A percentile compares a stretch with the other conserved stretches of the same genome.
Conservation (phyloP, 371 early-diverging fungal genomes). For the Actinomortierella wolfii region DNA sequence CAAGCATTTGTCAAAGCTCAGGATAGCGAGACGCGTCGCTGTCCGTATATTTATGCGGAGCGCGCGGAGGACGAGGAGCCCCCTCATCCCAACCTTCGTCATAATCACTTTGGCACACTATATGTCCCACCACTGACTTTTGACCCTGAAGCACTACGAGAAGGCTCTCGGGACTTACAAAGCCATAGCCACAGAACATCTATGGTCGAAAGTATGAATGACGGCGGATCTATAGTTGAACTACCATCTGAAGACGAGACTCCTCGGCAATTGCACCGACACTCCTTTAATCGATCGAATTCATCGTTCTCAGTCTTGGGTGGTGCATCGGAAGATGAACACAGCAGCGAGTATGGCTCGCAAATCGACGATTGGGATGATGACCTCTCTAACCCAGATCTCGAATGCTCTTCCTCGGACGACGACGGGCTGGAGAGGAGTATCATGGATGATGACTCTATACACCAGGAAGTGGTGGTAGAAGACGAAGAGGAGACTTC, state of each 20-base stretch:
- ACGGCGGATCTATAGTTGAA: conserved; percentile 25
- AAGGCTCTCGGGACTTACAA: no score
- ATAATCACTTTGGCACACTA: conserved; percentile 60
- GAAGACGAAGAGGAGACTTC: conserved; percentile 18
- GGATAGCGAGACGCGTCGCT: conserved; percentile 68
- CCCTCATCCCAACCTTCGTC: conserved; percentile 44
- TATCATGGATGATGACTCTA: conserved; percentile 6
- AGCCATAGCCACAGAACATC: no score
- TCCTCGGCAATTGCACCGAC: no score
- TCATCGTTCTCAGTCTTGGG: no score
- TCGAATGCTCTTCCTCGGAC: conserved; percentile 3
- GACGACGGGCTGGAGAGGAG: conserved; percentile 4
- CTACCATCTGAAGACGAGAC: conserved; percentile 12
- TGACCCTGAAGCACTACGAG: conserved; percentile 24
- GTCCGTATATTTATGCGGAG: conserved; percentile 59
- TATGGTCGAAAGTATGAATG: background rate
- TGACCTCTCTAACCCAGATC: no score
- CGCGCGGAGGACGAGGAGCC: conserved; percentile 15
- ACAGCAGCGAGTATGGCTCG: background rate
- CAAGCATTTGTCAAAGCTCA: conserved; percentile 67
- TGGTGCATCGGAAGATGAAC: conserved; percentile 3
- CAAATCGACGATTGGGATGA: conserved; percentile 6
- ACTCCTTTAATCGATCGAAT: no score
- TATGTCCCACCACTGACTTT: conserved; percentile 63
- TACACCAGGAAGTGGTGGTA: conserved; percentile 15